Evolutionary conservation across 345 rosid genomes (phyloP).

Genomic region (Xanthoceras sorbifolium): DNA sequence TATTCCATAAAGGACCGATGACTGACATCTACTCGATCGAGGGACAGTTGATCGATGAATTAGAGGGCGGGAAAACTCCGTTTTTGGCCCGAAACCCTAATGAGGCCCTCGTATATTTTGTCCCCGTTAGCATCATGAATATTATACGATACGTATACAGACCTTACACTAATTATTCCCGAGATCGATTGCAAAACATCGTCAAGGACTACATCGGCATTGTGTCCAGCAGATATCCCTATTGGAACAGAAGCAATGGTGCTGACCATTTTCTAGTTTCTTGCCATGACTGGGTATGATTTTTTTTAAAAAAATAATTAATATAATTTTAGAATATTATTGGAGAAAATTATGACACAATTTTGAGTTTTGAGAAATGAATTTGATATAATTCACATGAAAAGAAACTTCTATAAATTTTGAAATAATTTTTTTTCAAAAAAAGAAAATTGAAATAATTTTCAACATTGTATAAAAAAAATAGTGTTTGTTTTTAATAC

Average conservation of each 20-base stretch:
- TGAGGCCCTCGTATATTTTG: conserved; percentile 52
- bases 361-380: neutral
- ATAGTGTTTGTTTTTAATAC: no score
- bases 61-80: conserved; percentile 42
- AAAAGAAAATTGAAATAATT: no score
- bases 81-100: conserved; percentile 46
- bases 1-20: conserved; percentile 65
- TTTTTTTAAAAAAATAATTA: neutral
- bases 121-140: conserved; percentile 62
- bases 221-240: conserved; percentile 42
- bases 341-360: neutral
- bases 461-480: no score
- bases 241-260: conserved; percentile 61
- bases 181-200: conserved; percentile 48
- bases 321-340: neutral
- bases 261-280: conserved; percentile 72
- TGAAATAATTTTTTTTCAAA: no score
- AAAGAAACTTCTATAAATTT: no score
- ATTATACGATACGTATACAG: conserved; percentile 50
- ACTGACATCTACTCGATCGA: conserved; percentile 62
- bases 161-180: conserved; percentile 54
- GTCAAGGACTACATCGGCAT: conserved; percentile 53
- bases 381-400: no score
- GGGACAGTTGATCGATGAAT: conserved; percentile 72
- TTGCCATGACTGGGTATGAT: conserved; percentile 76